Base-by-base conservation (phyloP, 2,329 filamentous ascomycete species). In the Ascochyta rabiei region DNA sequence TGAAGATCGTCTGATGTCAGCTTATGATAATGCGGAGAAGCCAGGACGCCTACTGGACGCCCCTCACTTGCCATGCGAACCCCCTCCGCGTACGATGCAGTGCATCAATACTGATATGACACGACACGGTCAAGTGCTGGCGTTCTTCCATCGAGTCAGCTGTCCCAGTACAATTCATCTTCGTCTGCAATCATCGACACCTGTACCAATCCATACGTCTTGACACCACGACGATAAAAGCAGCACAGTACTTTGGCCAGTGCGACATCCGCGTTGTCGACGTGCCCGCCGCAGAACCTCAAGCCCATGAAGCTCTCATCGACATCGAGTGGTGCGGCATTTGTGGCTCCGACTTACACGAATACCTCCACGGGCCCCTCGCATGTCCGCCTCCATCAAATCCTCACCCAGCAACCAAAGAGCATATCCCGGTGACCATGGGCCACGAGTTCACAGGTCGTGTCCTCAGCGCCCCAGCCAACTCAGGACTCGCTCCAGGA, bases 371-470 rank as follows among this genome's bases (percentile, higher is more conserved):
- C 13, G 68, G 68, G 0, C 12, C 28, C 15, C 37, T 53, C 12
- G 46, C 47, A n/a, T 57, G 12, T 34, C 34, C 34, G 51, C 63
- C 28, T 56, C 59, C 23, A 24, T 62, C 60, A 10, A 53, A 46
- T 13, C 64, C 67, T 13, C 67, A 72, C 43, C 56, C 63, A 5
- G 13, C 59, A 8, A 70, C 68, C 8, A 40, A 55, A 26, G 53
- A 62, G 15, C 39, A 47, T 16, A 45, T 65, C 6, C 71, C 69
- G 7, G 41, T 71, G 0, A 72, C 69, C 19, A 55, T 73, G 49
- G 70, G 71, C 48, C 70, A 73, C 48, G 71, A 72, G 42, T 70
- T 72, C 60, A 62, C 59, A 26, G 70, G 70, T 16, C 63, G 66
- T 16, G 56, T 71, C 34, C 48, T 64, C 41, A 57, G 57, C 35